Conservation (phyloP, 2,329 filamentous ascomycete species). For the Hymenoscyphus fructigenus region DNA sequence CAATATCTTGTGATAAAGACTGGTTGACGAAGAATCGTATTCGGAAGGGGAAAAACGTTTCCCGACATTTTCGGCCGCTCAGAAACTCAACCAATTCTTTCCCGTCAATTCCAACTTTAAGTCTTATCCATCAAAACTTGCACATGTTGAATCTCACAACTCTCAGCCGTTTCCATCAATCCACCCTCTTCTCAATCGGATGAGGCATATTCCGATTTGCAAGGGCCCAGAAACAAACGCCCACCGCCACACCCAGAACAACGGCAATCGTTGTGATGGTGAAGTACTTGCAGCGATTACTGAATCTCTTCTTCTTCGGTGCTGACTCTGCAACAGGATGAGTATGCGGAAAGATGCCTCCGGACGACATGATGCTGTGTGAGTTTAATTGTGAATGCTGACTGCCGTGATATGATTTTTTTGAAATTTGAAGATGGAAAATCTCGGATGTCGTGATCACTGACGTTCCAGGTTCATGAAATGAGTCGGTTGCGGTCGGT, state of each 20-base stretch:
- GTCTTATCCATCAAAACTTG: background rate
- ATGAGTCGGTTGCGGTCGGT: too few relatives aligned
- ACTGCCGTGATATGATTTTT: background rate
- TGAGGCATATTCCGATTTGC: slow-evolving; percentile 3
- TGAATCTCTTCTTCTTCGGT: slow-evolving; percentile 12
- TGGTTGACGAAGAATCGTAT: background rate
- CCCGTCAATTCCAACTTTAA: background rate
- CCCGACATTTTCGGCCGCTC: background rate
- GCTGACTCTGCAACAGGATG: background rate
- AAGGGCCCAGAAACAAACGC: slow-evolving; percentile 7
- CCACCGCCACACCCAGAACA: slow-evolving; percentile 5
- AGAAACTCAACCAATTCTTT: background rate
- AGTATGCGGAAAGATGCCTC: slow-evolving; percentile 12
- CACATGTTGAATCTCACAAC: background rate
- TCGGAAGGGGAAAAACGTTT: background rate
- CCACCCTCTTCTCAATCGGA: background rate
- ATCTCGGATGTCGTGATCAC: background rate
- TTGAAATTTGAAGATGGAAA: background rate
- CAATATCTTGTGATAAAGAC: background rate
- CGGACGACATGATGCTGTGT: slow-evolving; percentile 8
- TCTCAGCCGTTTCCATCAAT: background rate
- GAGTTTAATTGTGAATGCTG: background rate
- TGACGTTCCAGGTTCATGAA: background rate
- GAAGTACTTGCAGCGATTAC: slow-evolving; percentile 12
- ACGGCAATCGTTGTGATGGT: slow-evolving; percentile 6